Evolutionary conservation across 345 rosid species (phyloP).

Genomic region (Eutrema heterophyllum): DNA sequence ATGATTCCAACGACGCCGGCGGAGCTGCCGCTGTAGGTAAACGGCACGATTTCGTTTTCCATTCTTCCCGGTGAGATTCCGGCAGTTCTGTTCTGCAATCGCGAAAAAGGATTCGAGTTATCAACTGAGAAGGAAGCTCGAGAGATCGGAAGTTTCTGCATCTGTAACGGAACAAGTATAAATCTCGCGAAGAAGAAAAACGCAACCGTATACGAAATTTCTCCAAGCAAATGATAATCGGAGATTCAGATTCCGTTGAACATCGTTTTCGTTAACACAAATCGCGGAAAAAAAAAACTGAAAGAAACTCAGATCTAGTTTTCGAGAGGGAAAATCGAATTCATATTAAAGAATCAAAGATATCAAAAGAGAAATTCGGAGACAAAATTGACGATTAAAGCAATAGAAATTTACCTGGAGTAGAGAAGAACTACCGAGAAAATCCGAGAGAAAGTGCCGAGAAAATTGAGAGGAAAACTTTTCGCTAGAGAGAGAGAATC

Average conservation of each 20-base stretch:
- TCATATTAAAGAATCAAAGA: neutral
- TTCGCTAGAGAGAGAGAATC: neutral
- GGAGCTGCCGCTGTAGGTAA: conserved; percentile 23
- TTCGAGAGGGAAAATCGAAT: neutral
- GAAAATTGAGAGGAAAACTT: conserved; percentile 14
- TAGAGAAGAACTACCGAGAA: conserved; percentile 10
- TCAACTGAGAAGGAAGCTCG: neutral
- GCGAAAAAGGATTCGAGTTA: neutral
- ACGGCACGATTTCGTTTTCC: conserved; percentile 39
- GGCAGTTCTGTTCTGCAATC: conserved; percentile 6
- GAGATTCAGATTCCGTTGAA: neutral
- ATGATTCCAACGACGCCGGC: conserved; percentile 8
- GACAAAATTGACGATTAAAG: neutral
- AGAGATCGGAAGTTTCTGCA: neutral
- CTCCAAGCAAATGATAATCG: neutral
- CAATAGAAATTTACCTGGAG: conserved; percentile 9
- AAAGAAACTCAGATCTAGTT: conserved; percentile 13
- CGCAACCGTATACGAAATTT: neutral
- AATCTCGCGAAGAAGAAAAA: neutral
- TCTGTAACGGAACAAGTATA: neutral
- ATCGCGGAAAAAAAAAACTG: neutral
- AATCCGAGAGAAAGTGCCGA: neutral
- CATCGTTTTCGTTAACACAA: neutral
- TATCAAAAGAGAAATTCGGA: neutral
- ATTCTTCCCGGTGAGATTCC: conserved; percentile 1